Evolutionary conservation across 2,329 filamentous ascomycete species (phyloP).

Genomic region (Aureobasidium leucospermi): DNA sequence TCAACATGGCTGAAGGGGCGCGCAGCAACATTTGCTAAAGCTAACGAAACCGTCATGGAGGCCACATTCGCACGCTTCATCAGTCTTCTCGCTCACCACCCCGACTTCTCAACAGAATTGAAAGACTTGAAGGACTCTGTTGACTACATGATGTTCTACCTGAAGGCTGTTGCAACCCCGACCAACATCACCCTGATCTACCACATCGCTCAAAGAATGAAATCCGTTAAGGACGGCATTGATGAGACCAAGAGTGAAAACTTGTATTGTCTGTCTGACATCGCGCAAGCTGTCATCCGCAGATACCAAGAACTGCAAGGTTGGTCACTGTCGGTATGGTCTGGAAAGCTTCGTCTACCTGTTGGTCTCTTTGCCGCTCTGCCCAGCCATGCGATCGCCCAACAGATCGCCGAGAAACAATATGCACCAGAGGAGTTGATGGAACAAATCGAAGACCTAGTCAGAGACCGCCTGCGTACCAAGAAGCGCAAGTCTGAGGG

Average conservation of each 20-base stretch:
- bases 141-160: slow-evolving; percentile 83
- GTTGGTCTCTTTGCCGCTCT: slow-evolving; percentile 69
- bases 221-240: slow-evolving; percentile 79
- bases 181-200: slow-evolving; percentile 83
- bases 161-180: slow-evolving; percentile 73
- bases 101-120: slow-evolving; percentile 64
- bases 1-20: slow-evolving; percentile 86
- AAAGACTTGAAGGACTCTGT: slow-evolving; percentile 73
- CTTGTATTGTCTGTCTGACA: slow-evolving; percentile 80
- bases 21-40: slow-evolving; percentile 55
- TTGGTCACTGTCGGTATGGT: slow-evolving; percentile 79
- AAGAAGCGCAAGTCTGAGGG: slow-evolving; percentile 38
- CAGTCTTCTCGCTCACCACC: slow-evolving; percentile 85
- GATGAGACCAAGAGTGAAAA: slow-evolving; percentile 59
- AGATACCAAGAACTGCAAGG: slow-evolving; percentile 80
- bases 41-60: slow-evolving; percentile 61
- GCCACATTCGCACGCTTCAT: slow-evolving; percentile 73
- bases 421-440: slow-evolving; percentile 68
- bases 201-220: slow-evolving; percentile 86
- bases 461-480: slow-evolving; percentile 60
- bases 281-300: slow-evolving; percentile 73
- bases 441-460: slow-evolving; percentile 67
- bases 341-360: slow-evolving; percentile 73
- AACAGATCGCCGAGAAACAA: slow-evolving; percentile 78
- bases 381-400: slow-evolving; percentile 67